A percentile compares a stretch with the other conserved stretches of the same genome.
Evolutionary conservation across 768 basidiomycete genomes (phyloP).

Genomic region (Russula vinacea): DNA sequence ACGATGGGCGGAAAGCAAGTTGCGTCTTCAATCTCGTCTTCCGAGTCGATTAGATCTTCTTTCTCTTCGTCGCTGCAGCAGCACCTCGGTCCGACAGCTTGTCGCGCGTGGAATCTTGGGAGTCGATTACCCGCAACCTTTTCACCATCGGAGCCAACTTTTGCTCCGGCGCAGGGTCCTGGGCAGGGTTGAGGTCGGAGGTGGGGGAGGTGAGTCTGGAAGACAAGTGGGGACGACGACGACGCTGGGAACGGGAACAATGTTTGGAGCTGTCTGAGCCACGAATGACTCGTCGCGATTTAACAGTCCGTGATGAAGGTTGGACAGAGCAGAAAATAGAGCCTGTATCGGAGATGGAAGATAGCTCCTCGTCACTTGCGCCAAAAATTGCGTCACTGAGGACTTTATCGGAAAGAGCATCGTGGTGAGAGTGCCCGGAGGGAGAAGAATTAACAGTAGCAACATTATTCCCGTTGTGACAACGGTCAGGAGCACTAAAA

Average conservation of each 20-base stretch:
- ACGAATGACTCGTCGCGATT: constrained; percentile 7
- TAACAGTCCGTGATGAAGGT: constrained; percentile 21
- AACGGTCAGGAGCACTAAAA: constrained; percentile 24
- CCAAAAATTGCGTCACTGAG: constrained; percentile 29
- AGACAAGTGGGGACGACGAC: constrained; percentile 16
- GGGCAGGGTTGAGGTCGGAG: constrained; percentile 1
- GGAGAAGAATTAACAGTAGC: constrained; percentile 25
- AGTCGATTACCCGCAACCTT: constrained; percentile 24
- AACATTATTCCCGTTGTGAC: constrained; percentile 17
- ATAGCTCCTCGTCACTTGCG: constrained; percentile 33
- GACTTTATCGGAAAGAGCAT: constrained; percentile 23
- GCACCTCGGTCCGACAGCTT: background rate
- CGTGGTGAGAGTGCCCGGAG: constrained; percentile 21
- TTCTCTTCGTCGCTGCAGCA: constrained; percentile 9
- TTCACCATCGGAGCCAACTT: constrained; percentile 30
- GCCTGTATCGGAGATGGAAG: constrained; percentile 39
- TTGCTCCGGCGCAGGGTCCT: constrained; percentile 27
- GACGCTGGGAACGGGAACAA: constrained; percentile 11
- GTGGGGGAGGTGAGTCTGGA: constrained; percentile 4
- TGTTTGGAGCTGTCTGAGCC: constrained; percentile 2
- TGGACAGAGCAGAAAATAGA: constrained; percentile 15
- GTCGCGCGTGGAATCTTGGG: constrained; percentile 16
- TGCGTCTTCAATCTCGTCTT: constrained; percentile 13
- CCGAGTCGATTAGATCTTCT: constrained; percentile 16
- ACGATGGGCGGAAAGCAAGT: background rate